Evolutionary conservation across 768 basidiomycete species (phyloP).

Genomic region (Pisolithus microcarpus): DNA sequence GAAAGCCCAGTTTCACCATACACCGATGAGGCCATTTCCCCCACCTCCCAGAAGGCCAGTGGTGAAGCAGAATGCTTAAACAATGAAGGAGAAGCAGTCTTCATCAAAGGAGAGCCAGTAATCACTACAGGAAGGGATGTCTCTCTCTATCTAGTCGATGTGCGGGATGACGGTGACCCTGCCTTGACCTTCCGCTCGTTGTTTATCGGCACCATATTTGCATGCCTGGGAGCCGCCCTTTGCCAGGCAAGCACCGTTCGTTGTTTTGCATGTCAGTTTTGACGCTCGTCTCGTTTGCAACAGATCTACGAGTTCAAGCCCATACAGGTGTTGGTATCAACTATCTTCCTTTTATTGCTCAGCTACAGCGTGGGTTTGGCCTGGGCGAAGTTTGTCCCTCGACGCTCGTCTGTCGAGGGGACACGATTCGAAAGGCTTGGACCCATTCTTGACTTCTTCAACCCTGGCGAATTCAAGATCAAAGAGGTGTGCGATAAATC

Average conservation of each 20-base stretch:
- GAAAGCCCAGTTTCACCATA: no score
- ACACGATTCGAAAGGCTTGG: constrained; percentile 37
- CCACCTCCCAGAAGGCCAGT: background rate
- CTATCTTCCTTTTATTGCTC: constrained; percentile 51
- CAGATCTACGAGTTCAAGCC: constrained; percentile 61
- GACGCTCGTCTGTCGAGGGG: constrained; percentile 35
- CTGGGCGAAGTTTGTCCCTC: constrained; percentile 45
- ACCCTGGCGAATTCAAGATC: constrained; percentile 49
- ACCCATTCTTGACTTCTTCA: constrained; percentile 40
- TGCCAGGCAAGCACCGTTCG: constrained; percentile 35
- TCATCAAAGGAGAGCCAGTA: constrained; percentile 3
- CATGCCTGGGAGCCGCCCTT: constrained; percentile 52
- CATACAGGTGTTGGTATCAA: constrained; percentile 41
- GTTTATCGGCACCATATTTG: constrained; percentile 48
- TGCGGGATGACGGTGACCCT: constrained; percentile 50
- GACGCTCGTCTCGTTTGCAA: background rate
- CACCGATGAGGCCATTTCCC: background rate
- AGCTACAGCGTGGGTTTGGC: constrained; percentile 44
- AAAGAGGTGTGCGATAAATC: constrained; percentile 42
- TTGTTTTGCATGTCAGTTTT: background rate
- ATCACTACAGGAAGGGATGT: constrained; percentile 37
- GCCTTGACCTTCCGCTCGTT: constrained; percentile 52
- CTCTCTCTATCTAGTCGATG: constrained; percentile 47
- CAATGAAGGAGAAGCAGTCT: background rate
- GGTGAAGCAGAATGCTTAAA: background rate